Evolutionary conservation across 306 rosid species (phyloP).

Genomic region (Argentina anserina): DNA sequence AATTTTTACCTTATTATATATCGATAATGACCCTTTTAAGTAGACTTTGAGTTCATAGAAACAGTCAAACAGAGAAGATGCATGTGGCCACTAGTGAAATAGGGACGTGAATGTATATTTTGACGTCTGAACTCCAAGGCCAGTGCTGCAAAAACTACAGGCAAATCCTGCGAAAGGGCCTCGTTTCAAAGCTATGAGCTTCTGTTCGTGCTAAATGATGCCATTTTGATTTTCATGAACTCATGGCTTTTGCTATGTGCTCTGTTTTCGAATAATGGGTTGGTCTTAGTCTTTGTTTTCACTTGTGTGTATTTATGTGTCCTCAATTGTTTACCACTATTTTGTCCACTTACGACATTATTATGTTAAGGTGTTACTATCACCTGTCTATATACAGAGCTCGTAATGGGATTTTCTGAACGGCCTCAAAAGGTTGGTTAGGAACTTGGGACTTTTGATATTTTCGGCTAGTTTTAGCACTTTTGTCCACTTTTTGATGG

Average conservation of each 20-base stretch:
- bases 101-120: background rate
- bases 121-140: background rate
- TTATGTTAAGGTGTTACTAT: background rate
- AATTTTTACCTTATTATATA: background rate
- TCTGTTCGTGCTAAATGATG: background rate
- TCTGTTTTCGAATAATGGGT: background rate
- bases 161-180: conserved; percentile 7
- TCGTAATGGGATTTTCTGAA: background rate
- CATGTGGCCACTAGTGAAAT: conserved; percentile 10
- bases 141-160: background rate
- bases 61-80: conserved; percentile 19
- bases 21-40: background rate
- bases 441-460: background rate
- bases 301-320: background rate
- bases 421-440: background rate
- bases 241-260: background rate
- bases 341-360: background rate
- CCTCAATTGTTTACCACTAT: background rate
- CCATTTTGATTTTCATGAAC: background rate
- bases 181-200: background rate
- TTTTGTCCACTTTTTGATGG: background rate
- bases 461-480: background rate
- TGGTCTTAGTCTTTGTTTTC: background rate
- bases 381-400: background rate
- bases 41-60: conserved; percentile 1